A percentile compares a stretch with the other conserved stretches of the same genome.
Evolutionary conservation across 2,329 filamentous ascomycete species (phyloP).

Genomic region (Fusarium sp.): DNA sequence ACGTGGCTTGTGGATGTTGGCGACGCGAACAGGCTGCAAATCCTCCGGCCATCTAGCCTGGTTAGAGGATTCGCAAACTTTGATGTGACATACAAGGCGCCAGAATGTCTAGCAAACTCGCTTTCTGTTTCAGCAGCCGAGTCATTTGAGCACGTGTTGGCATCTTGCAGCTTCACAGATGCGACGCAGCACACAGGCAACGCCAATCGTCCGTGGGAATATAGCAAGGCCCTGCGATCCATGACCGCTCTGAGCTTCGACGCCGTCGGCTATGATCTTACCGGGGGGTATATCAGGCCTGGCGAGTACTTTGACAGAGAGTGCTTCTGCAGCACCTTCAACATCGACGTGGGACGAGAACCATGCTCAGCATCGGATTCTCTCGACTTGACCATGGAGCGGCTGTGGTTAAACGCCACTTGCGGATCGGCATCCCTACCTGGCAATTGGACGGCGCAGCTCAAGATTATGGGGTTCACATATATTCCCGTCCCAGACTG

Average conservation of each 20-base stretch:
- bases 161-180: slow-evolving; percentile 22
- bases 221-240: background rate
- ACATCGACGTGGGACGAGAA: background rate
- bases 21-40: slow-evolving; percentile 3
- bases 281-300: fast-evolving
- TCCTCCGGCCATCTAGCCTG: background rate
- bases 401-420: slow-evolving; percentile 23
- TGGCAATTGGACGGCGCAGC: background rate
- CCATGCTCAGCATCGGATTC: background rate
- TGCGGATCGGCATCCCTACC: slow-evolving; percentile 6
- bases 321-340: slow-evolving; percentile 26
- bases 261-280: slow-evolving; percentile 22
- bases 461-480: background rate
- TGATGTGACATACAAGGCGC: background rate
- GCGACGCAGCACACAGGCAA: slow-evolving; percentile 11
- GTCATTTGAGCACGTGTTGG: slow-evolving; percentile 6
- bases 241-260: slow-evolving; percentile 24
- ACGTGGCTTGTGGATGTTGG: slow-evolving; percentile 26
- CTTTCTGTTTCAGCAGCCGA: background rate
- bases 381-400: background rate
- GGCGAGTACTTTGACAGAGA: slow-evolving; percentile 27
- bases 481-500: background rate
- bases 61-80: slow-evolving; percentile 4
- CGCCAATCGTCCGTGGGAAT: slow-evolving; percentile 30
- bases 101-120: slow-evolving; percentile 9